phyloP scores from a whole-genome alignment of 768 basidiomycete genomes.

The Lactarius deliciosus region DNA sequence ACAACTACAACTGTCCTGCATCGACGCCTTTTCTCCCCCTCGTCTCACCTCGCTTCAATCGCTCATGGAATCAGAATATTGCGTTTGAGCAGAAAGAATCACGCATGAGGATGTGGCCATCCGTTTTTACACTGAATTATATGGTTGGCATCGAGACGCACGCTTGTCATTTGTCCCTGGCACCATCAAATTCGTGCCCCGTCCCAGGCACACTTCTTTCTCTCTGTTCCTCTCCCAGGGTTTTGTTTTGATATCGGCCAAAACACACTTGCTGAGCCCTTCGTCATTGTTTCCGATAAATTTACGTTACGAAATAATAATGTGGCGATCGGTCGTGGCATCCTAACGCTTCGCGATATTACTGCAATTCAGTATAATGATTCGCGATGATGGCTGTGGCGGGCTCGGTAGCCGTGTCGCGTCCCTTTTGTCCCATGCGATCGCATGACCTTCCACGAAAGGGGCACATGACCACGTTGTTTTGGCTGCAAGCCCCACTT shows the following conservation, averaged over 20 bases:
- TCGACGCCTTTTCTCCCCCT: not conserved
- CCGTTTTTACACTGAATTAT: not conserved
- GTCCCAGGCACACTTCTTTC: not conserved
- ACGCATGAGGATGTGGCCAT: not conserved
- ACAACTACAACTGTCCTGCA: not conserved
- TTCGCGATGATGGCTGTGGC: not conserved
- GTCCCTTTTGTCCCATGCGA: not conserved
- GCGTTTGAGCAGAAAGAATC: not conserved
- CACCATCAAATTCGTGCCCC: not conserved
- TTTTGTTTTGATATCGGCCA: not conserved
- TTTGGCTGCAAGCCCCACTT: not conserved
- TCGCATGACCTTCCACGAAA: not conserved
- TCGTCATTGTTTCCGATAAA: not conserved
- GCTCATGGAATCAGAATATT: not conserved
- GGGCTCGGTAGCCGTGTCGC: not conserved
- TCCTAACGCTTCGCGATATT: not conserved
- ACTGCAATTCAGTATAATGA: not conserved
- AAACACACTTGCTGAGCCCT: not conserved
- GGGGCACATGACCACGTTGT: not conserved
- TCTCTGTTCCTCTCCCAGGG: not conserved
- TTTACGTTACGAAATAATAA: not conserved
- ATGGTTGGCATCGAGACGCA: constrained; percentile 3
- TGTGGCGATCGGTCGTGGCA: not conserved
- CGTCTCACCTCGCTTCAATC: not conserved
- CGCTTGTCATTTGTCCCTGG: not conserved